phyloP scores from a whole-genome alignment of 129 eudicot species.

The Cynara cardunculus region DNA sequence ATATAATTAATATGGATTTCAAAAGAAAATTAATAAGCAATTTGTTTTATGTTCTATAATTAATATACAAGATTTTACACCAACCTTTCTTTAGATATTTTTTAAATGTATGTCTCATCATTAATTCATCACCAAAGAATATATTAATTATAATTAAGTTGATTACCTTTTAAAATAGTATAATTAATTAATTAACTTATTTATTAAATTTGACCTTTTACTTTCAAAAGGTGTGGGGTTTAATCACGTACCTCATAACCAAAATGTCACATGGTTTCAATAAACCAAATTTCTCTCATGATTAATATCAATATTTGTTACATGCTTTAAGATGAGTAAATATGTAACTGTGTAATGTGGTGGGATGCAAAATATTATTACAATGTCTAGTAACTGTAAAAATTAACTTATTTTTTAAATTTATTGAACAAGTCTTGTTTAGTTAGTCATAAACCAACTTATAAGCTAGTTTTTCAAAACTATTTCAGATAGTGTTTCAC shows the following conservation, averaged over 20 bases:
- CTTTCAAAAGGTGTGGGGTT: background rate
- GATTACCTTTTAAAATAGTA: background rate
- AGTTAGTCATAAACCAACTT: too few relatives aligned
- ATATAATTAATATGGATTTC: background rate
- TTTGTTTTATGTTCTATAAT: background rate
- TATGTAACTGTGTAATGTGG: background rate
- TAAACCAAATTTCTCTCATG: background rate
- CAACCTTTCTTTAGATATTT: background rate
- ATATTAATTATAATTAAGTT: background rate
- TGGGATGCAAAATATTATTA: background rate
- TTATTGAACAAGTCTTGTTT: too few relatives aligned
- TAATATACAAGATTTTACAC: background rate
- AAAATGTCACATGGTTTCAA: background rate
- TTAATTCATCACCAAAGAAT: background rate
- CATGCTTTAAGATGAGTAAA: background rate
- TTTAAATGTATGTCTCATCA: background rate
- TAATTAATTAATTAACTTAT: background rate
- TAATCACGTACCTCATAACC: background rate
- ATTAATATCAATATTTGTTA: background rate
- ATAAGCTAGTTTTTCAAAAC: too few relatives aligned
- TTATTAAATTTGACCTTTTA: background rate
- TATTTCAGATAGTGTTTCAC: too few relatives aligned
- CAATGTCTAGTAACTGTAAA: background rate
- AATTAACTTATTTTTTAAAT: background rate
- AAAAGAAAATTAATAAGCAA: background rate